phyloP scores from a whole-genome alignment of 1,284 basidiomycete species.

The Puccinia horiana region DNA sequence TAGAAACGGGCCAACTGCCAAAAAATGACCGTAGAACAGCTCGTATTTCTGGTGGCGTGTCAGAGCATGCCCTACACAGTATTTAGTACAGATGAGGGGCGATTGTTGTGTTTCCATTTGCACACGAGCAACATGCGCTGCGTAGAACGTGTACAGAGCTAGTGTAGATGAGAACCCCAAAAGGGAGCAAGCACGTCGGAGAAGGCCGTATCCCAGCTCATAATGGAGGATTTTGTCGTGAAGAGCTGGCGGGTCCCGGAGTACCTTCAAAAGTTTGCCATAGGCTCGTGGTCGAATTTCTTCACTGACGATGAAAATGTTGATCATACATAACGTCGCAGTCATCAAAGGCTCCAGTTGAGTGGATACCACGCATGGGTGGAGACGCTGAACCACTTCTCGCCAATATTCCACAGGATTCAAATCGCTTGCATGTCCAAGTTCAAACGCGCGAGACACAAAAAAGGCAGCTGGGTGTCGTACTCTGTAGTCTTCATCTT shows the following conservation, averaged over 20 bases:
- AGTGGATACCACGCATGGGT: neutral
- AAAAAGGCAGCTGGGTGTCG: constrained; percentile 32
- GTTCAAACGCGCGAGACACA: constrained; percentile 33
- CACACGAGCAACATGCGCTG: constrained; percentile 66
- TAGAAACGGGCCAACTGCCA: constrained; percentile 51
- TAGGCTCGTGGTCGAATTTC: constrained; percentile 79
- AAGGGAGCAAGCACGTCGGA: constrained; percentile 67
- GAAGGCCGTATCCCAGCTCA: constrained; percentile 68
- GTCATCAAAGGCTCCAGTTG: constrained; percentile 74
- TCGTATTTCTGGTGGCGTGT: constrained; percentile 70
- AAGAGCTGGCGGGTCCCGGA: constrained; percentile 40
- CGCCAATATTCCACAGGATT: constrained; percentile 35
- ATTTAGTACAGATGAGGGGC: constrained; percentile 53
- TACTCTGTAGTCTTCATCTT: constrained; percentile 43
- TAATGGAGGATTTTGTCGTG: constrained; percentile 62
- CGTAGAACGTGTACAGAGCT: constrained; percentile 75
- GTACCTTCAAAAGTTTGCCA: constrained; percentile 78
- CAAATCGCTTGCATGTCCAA: neutral
- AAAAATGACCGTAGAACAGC: constrained; percentile 69
- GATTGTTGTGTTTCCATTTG: neutral
- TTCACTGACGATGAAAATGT: constrained; percentile 79
- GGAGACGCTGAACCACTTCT: constrained; percentile 20
- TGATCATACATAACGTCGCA: constrained; percentile 74
- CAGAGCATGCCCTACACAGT: constrained; percentile 63
- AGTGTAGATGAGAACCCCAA: constrained; percentile 71